Evolutionary conservation across 176 grass and related monocot genomes (phyloP).

Genomic region (Triticum urartu): DNA sequence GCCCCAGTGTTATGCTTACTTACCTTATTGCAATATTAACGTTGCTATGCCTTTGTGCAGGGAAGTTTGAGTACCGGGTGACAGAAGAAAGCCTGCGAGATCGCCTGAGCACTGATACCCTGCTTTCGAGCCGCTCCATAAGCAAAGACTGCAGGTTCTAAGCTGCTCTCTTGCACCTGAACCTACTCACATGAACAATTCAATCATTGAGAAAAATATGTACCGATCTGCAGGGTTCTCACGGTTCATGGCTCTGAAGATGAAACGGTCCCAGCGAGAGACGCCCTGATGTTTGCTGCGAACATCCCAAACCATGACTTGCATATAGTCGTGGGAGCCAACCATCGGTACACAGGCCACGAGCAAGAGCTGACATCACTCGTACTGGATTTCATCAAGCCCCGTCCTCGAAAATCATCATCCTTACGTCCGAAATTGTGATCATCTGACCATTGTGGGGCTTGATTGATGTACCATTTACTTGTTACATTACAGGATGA

Average conservation of each 20-base stretch:
- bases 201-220: background rate
- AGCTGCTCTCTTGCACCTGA: slow-evolving; percentile 22
- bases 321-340: slow-evolving; percentile 60
- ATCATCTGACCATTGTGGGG: background rate
- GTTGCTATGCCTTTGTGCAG: slow-evolving; percentile 42
- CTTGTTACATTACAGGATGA: background rate
- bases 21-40: background rate
- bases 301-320: slow-evolving; percentile 67
- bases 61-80: slow-evolving; percentile 61
- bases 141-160: slow-evolving; percentile 70
- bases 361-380: slow-evolving; percentile 46
- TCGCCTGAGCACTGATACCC: slow-evolving; percentile 74
- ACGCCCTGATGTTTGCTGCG: slow-evolving; percentile 68
- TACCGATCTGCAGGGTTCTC: slow-evolving; percentile 48
- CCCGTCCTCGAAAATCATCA: background rate
- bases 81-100: slow-evolving; percentile 63
- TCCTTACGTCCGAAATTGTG: slow-evolving; percentile 51
- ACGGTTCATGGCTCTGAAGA: slow-evolving; percentile 79
- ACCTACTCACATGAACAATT: background rate
- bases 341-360: slow-evolving; percentile 68
- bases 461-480: background rate
- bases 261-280: slow-evolving; percentile 58
- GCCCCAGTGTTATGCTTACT: background rate
- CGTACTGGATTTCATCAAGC: slow-evolving; percentile 54
- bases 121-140: slow-evolving; percentile 55